phyloP scores from a whole-genome alignment of 164 flowering plant species.

The Warburgia ugandensis region DNA sequence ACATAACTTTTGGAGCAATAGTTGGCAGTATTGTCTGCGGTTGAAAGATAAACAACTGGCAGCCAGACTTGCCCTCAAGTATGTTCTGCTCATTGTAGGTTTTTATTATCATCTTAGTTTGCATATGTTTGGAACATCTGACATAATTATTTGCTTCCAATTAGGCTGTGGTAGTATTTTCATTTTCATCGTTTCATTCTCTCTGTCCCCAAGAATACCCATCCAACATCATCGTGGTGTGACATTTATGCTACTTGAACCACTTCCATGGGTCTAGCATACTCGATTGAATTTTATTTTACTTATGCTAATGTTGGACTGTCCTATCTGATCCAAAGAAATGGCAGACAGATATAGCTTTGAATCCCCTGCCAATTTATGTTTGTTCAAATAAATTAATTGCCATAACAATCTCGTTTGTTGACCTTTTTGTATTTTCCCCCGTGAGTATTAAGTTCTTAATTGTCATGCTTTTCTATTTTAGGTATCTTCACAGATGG shows the following conservation, averaged over 20 bases:
- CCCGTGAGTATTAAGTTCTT: neutral
- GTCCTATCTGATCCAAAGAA: neutral
- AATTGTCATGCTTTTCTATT: neutral
- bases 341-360: neutral
- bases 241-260: neutral
- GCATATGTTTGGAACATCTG: too few species aligned
- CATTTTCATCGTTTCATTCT: neutral
- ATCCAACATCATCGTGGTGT: neutral
- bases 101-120: too few species aligned
- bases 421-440: too few species aligned
- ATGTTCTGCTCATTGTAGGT: too few species aligned
- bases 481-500: slow-evolving; percentile 84
- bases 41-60: slow-evolving; percentile 89
- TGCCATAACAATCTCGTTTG: too few species aligned
- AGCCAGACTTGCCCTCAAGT: slow-evolving; percentile 84
- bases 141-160: neutral
- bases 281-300: neutral
- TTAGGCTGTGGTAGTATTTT: neutral
- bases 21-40: slow-evolving; percentile 92
- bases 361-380: neutral
- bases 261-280: neutral
- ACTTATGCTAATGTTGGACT: neutral
- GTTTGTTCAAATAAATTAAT: neutral
- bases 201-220: neutral
- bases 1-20: slow-evolving; percentile 54